Conservation (phyloP, 306 rosid species). For the Carpinus fangiana region DNA sequence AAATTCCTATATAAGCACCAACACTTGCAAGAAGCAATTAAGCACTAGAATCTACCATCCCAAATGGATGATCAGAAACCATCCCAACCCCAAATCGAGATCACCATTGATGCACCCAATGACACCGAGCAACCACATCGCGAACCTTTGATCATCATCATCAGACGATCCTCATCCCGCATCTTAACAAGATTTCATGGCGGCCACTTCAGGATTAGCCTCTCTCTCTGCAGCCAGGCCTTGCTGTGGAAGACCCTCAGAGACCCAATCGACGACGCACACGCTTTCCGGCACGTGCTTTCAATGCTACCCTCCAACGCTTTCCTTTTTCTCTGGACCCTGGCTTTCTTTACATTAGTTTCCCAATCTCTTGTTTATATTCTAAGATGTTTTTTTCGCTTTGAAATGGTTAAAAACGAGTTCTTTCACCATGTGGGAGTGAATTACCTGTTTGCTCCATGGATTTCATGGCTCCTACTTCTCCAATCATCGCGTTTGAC, state of each 20-base stretch:
- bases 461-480: not conserved
- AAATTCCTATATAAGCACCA: not conserved
- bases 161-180: not conserved
- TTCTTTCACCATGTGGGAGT: not conserved
- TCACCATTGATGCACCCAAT: not conserved
- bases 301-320: not conserved
- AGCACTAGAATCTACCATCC: not conserved
- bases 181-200: not conserved
- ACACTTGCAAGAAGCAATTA: no score
- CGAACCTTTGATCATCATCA: not conserved
- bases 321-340: not conserved
- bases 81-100: not conserved
- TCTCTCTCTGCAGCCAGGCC: constrained; percentile 8
- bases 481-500: not conserved
- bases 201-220: constrained; percentile 3
- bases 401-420: not conserved
- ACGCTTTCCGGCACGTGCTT: not conserved
- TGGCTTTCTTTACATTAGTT: not conserved
- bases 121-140: not conserved
- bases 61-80: not conserved
- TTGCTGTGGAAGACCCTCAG: not conserved
- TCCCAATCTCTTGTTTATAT: not conserved
- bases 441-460: constrained; percentile 3
- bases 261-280: not conserved
- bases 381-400: not conserved